Percentiles rank a stretch among this genome's conserved stretches.
phyloP scores from a whole-genome alignment of 2,329 filamentous ascomycete genomes.

The Diplodia corticola region DNA sequence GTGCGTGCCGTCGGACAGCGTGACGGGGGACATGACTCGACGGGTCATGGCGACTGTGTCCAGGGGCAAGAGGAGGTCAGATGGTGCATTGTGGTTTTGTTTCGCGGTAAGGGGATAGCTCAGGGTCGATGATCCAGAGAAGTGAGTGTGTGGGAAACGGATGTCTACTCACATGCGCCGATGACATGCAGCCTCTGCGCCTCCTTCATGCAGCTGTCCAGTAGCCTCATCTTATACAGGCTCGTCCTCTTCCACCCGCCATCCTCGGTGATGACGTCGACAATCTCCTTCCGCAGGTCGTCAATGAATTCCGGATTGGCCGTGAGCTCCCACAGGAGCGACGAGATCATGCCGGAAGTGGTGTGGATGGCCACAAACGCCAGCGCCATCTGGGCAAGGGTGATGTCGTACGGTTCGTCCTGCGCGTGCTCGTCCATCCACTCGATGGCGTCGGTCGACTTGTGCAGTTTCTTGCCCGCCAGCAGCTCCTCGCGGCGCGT shows the following conservation, averaged over 20 bases:
- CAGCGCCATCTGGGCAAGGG: constrained; percentile 24
- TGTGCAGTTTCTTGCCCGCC: constrained; percentile 26
- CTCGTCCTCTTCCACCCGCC: constrained; percentile 35
- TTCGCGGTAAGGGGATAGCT: too few species aligned
- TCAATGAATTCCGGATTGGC: not conserved
- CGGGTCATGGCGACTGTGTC: not conserved
- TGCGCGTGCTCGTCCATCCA: constrained; percentile 27
- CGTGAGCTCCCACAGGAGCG: not conserved
- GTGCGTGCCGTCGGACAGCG: constrained; percentile 15
- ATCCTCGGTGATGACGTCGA: constrained; percentile 22
- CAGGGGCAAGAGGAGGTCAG: not conserved
- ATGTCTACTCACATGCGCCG: not conserved
- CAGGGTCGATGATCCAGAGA: constrained; percentile 29
- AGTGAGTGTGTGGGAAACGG: not conserved
- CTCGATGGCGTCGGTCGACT: constrained; percentile 2
- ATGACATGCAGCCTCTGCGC: constrained; percentile 30
- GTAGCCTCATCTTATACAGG: constrained; percentile 42
- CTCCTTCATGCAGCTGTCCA: constrained; percentile 49
- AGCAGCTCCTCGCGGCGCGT: constrained; percentile 24
- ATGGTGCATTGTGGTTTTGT: not conserved
- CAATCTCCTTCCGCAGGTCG: constrained; percentile 5
- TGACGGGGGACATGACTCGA: not conserved
- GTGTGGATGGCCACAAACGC: constrained; percentile 28
- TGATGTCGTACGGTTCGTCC: constrained; percentile 24
- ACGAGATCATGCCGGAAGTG: constrained; percentile 7